Evolutionary conservation across 495 filamentous ascomycete species (phyloP), one percentile per base, ranked within the genome.

Genomic region (Podospora anserina): DNA sequence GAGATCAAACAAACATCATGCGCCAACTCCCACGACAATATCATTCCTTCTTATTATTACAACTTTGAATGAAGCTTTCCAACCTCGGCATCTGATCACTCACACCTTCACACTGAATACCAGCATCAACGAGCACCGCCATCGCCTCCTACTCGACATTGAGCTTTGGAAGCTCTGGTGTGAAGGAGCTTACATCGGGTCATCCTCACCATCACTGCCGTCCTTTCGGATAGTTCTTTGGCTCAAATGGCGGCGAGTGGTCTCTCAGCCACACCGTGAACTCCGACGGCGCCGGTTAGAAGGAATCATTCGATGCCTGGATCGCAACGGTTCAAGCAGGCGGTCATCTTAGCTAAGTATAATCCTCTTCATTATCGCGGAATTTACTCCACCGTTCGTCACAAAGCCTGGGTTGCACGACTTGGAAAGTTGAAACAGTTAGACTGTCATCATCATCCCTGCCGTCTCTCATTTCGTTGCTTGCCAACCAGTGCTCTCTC

Each of bases 351-450:
- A 19, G 55, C 55, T 58, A 49, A 49, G 39, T 49, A 49, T 11
- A 39, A 6, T 49, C 39, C 15, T 11, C 13, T 49, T 49, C 39
- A 49, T 58, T 58, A 19, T 7, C 55, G 3, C 55, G 55, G 23
- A 58, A 49, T 39, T 39, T 11, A 11, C 15, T 57, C 18, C 54
- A 57, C 54, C 54, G 20, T 57, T 57, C 5, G 54, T 57, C 55
- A 18, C 55, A 58, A 23, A 7, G n/a, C 5, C 18, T 26, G 19
- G 55, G 55, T 58, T 26, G 55, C 55, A 58, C 55, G 55, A 23
- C 55, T 58, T 58, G 18, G 61, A 63, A 20, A 32, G 32, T 63
- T 63, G 61, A 63, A 63, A 63, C 61, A 32, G 61, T 63, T 63
- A 63, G 32, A 63, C 30, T 61, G 27, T 26, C 23, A 28, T 28